Evolutionary conservation across 2,329 filamentous ascomycete species (phyloP), one percentile per base, ranked within the genome.

Genomic region (Myotisia sp.): DNA sequence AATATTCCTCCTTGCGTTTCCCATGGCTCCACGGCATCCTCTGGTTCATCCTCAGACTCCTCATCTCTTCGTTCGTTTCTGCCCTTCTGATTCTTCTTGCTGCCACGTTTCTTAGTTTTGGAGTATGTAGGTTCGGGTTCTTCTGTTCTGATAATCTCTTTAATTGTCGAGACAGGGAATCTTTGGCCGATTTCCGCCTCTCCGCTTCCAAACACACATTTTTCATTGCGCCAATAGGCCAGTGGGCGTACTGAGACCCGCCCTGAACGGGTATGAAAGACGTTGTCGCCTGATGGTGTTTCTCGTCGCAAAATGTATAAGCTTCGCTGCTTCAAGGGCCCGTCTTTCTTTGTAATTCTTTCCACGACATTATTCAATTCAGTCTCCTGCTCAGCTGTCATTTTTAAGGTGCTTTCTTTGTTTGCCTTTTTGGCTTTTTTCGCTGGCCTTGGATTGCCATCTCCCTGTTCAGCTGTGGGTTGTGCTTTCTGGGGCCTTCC

Each of bases 221-320:
- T 72, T 53, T 95, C 87, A 44, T 85, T 85, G 47, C 76, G 76
- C 87, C 87, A 95, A 52, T 71, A 92, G 17, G 82, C 74, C 21
- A 94, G 59, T 0, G 86, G 90, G 40, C 74, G 73, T 41, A 83
- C 76, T 6, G 81, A 83, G 34, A 74, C 72, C 37, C 90, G 74
- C 2, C 84, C 86, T 8, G 79, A 87, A 35, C 84, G 76, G n/a
- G 70, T 70, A 33, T 77, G 81, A 28, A 66, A 70, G 19, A 65
- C 64, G 41, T 71, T 62, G 17, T 59, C 63, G 34, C 74, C 66
- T 1, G 61, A 54, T n/a, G 66, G 63, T 8, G 57, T 60, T 46
- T 70, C 65, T 29, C 63, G 59, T 39, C 65, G 63, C 29, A 68
- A 53, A 31, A 68, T 67, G 41, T 65, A 62, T 3, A 68, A 49